Evolutionary conservation across 805 yeast species (phyloP).

Genomic region (Kockiozyma suomiensis): DNA sequence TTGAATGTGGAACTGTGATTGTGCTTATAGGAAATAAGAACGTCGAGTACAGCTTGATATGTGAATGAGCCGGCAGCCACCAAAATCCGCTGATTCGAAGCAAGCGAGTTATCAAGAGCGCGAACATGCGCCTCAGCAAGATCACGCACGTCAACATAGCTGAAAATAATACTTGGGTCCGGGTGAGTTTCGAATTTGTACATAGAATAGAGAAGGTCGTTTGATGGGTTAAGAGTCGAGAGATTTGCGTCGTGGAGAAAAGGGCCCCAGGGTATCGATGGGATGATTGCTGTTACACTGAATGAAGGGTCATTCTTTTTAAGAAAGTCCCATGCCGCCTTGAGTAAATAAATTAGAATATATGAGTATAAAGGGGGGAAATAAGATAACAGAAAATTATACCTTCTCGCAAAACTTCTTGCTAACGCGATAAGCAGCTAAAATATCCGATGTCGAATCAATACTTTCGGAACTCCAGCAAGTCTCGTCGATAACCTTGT

Average conservation of each 20-base stretch:
- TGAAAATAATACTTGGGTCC: slow-evolving; percentile 3
- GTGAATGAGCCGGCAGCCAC: slow-evolving; percentile 1
- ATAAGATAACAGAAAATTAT: no score
- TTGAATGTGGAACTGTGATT: background rate
- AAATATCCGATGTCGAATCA: slow-evolving; percentile 51
- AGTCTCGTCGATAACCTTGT: slow-evolving; percentile 39
- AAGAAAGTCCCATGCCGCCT: slow-evolving; percentile 58
- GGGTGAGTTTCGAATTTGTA: slow-evolving; percentile 36
- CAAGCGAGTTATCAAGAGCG: slow-evolving; percentile 44
- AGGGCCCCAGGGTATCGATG: slow-evolving; percentile 42
- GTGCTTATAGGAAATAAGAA: background rate
- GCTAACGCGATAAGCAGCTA: slow-evolving; percentile 35
- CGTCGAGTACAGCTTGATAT: background rate
- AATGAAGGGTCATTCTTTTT: slow-evolving; percentile 41
- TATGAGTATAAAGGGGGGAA: background rate
- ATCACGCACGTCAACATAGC: slow-evolving; percentile 59
- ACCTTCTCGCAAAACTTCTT: slow-evolving; percentile 31
- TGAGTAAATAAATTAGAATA: slow-evolving; percentile 11
- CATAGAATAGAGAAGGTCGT: slow-evolving; percentile 40
- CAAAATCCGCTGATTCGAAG: slow-evolving; percentile 4
- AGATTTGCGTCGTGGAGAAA: slow-evolving; percentile 33
- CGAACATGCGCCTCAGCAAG: slow-evolving; percentile 58
- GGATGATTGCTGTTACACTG: slow-evolving; percentile 37
- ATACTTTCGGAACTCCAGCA: slow-evolving; percentile 53
- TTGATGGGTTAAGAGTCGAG: slow-evolving; percentile 44